A percentile compares a stretch with the other conserved stretches of the same genome.
Evolutionary conservation across 2,329 filamentous ascomycete genomes (phyloP).

Genomic region (Microcera coccophila): DNA sequence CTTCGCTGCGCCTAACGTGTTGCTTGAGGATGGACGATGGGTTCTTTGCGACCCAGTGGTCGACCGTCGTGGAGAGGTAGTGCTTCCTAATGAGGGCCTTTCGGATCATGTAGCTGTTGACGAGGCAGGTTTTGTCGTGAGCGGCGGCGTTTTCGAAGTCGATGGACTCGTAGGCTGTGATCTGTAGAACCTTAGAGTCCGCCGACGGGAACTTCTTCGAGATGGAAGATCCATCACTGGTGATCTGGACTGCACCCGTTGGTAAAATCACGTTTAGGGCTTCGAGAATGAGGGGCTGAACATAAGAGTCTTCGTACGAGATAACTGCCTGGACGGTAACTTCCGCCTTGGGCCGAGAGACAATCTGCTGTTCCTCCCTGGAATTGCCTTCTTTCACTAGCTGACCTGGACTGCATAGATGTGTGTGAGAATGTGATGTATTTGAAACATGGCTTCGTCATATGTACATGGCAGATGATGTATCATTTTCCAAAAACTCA

Average conservation of each 20-base stretch:
- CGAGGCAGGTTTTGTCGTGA: conserved; percentile 59
- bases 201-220: conserved; percentile 32
- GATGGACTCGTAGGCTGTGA: conserved; percentile 79
- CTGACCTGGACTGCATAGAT: conserved; percentile 24
- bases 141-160: conserved; percentile 73
- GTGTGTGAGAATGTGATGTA: conserved; percentile 37
- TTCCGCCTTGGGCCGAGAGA: conserved; percentile 17
- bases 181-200: conserved; percentile 62
- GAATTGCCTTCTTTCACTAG: conserved; percentile 8
- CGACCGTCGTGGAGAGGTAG: conserved; percentile 78
- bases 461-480: conserved; percentile 29
- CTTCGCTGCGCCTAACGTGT: conserved; percentile 73
- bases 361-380: conserved; percentile 16
- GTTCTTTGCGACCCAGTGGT: conserved; percentile 82
- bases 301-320: conserved; percentile 83
- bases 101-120: conserved; percentile 91
- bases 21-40: conserved; percentile 63
- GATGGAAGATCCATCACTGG: conserved; percentile 35
- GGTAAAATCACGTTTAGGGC: conserved; percentile 65
- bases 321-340: conserved; percentile 60
- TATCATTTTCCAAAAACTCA: conserved; percentile 14
- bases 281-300: conserved; percentile 76
- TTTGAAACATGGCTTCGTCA: conserved; percentile 21
- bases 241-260: conserved; percentile 52
- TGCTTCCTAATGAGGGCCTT: conserved; percentile 97